Percentiles rank a stretch among this genome's conserved stretches.
These are phyloP conservation scores for Apiospora rasikravindrae DNA, from an alignment of 2,329 filamentous ascomycete genomes.

Conservation along the genomic window DNA sequence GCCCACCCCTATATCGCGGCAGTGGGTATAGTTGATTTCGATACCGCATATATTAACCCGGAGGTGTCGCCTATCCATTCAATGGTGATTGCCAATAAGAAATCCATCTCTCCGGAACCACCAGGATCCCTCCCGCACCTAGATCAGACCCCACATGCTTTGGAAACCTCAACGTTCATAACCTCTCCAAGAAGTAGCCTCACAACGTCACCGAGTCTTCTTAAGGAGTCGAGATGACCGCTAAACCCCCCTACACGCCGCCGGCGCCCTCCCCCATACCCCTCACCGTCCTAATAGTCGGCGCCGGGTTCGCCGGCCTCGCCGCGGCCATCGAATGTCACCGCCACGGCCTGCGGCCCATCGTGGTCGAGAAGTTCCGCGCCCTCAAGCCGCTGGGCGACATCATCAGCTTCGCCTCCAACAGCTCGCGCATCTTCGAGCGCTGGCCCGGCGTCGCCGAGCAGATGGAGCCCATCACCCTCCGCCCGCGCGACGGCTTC, in stretches of 20 bases:
- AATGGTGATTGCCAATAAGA: neutral
- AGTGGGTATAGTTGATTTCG: neutral
- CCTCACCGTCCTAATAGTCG: conserved; percentile 19
- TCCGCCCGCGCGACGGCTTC: conserved; percentile 43
- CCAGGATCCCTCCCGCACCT: neutral
- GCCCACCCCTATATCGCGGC: neutral
- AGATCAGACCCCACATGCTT: too few relatives aligned
- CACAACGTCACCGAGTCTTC: too few relatives aligned
- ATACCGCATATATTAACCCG: neutral
- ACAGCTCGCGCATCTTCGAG: conserved; percentile 61
- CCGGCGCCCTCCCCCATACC: neutral
- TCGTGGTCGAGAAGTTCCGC: conserved; percentile 35
- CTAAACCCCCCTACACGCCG: neutral
- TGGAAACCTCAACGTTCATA: neutral
- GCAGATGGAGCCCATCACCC: conserved; percentile 55
- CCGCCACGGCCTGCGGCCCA: conserved; percentile 15
- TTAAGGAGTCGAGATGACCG: neutral
- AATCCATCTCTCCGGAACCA: neutral
- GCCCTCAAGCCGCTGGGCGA: conserved; percentile 52
- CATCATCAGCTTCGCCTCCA: conserved; percentile 61
- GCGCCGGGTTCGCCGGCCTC: conserved; percentile 20
- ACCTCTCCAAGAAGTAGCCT: neutral
- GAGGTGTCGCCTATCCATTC: neutral
- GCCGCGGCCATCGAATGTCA: conserved; percentile 18
- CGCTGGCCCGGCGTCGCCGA: conserved; percentile 58